Evolutionary conservation across 1,284 basidiomycete species (phyloP).

Genomic region (Cryptococcus sp.): DNA sequence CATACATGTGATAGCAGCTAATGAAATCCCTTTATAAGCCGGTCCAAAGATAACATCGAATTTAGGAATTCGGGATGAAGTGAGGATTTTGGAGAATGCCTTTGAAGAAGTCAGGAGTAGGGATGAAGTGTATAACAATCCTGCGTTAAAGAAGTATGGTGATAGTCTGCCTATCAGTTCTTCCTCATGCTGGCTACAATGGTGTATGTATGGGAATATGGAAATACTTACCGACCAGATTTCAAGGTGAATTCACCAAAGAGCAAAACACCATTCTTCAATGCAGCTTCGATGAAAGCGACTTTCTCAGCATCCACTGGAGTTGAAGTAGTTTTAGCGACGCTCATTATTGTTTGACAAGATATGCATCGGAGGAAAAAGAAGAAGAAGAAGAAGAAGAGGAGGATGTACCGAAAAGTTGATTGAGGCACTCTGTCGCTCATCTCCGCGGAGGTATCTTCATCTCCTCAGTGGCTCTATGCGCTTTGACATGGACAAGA

Average conservation of each 20-base stretch:
- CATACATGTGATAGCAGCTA: slow-evolving; percentile 82
- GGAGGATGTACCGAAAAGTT: neutral
- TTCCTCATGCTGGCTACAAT: neutral
- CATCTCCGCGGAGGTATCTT: too few species aligned
- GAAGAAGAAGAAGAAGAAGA: neutral
- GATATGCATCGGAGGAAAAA: neutral
- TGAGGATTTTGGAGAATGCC: slow-evolving; percentile 70
- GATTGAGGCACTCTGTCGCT: too few species aligned
- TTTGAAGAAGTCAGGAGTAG: slow-evolving; percentile 73
- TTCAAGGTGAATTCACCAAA: slow-evolving; percentile 90
- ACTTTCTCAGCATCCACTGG: slow-evolving; percentile 37
- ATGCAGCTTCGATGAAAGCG: slow-evolving; percentile 48
- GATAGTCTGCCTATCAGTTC: slow-evolving; percentile 59
- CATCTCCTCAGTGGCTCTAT: too few species aligned
- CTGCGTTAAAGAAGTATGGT: slow-evolving; percentile 97
- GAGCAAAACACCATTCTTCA: slow-evolving; percentile 57
- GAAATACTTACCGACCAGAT: slow-evolving; percentile 74
- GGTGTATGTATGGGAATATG: neutral
- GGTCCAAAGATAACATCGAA: slow-evolving; percentile 96
- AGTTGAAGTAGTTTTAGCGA: neutral
- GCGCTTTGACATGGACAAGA: too few species aligned
- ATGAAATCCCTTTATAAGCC: slow-evolving; percentile 96
- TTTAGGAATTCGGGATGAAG: slow-evolving; percentile 53
- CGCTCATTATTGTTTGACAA: neutral
- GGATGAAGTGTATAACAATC: slow-evolving; percentile 76